Evolutionary conservation across 2,329 filamentous ascomycete species (phyloP).

Genomic region (Fusarium sublunatum): DNA sequence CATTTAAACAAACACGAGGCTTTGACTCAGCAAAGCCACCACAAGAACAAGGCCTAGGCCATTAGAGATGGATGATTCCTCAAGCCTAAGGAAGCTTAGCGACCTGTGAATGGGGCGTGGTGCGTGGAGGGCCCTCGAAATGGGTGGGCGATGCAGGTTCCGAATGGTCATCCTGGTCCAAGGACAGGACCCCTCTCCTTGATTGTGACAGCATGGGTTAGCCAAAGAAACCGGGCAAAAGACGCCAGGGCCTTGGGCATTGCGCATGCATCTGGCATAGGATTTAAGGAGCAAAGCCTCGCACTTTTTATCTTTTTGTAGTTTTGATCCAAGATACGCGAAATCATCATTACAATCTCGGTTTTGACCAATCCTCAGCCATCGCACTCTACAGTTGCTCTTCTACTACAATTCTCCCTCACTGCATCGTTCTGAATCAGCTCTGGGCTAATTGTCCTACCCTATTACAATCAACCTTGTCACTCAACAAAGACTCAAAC

Average conservation of each 20-base stretch:
- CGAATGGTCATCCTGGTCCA: slow-evolving; percentile 36
- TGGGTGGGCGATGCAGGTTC: slow-evolving; percentile 36
- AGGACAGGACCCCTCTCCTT: slow-evolving; percentile 37
- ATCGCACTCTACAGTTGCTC: neutral
- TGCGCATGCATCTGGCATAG: slow-evolving; percentile 34
- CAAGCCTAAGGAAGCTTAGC: neutral
- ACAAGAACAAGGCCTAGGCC: slow-evolving; percentile 15
- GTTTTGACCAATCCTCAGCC: neutral
- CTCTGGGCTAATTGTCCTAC: neutral
- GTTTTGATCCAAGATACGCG: neutral
- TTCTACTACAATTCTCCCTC: neutral
- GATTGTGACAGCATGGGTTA: slow-evolving; percentile 40
- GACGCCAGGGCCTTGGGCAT: slow-evolving; percentile 35
- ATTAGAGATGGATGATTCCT: slow-evolving; percentile 12
- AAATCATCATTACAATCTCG: neutral
- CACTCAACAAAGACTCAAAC: slow-evolving; percentile 13
- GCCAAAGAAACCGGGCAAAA: slow-evolving; percentile 45
- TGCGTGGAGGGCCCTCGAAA: slow-evolving; percentile 33
- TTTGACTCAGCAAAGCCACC: slow-evolving; percentile 30
- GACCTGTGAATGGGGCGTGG: neutral
- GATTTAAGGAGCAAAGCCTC: slow-evolving; percentile 28
- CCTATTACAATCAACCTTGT: slow-evolving; percentile 8
- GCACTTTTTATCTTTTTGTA: slow-evolving; percentile 13
- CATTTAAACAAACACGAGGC: slow-evolving; percentile 16
- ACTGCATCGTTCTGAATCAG: neutral